phyloP scores from a whole-genome alignment of 2,329 filamentous ascomycete species.

The Ceratocystis harringtonii region DNA sequence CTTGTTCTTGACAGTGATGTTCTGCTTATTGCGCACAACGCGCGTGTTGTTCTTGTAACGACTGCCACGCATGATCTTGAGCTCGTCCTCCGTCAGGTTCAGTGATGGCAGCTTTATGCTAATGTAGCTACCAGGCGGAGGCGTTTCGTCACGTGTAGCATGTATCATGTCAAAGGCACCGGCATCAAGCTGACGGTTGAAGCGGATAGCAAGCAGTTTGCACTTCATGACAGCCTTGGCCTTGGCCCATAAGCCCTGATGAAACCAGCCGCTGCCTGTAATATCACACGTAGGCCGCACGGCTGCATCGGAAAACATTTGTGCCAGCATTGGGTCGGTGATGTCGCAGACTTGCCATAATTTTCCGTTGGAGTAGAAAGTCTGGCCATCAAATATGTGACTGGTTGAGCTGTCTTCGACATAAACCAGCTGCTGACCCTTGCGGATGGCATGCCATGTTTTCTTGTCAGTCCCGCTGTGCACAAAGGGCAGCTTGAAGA shows the following conservation, averaged over 20 bases:
- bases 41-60: conserved; percentile 20
- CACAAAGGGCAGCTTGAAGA: conserved; percentile 54
- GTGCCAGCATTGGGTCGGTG: conserved; percentile 56
- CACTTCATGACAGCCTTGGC: conserved; percentile 76
- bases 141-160: conserved; percentile 24
- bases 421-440: conserved; percentile 26
- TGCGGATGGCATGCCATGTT: conserved; percentile 19
- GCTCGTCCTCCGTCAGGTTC: conserved; percentile 27
- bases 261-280: conserved; percentile 65
- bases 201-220: conserved; percentile 58
- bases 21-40: conserved; percentile 21
- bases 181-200: conserved; percentile 36
- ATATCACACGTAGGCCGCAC: conserved; percentile 44
- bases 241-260: conserved; percentile 67
- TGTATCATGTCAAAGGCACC: conserved; percentile 33
- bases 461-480: conserved; percentile 25
- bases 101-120: conserved; percentile 28
- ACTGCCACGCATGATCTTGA: conserved; percentile 24
- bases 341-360: conserved; percentile 94
- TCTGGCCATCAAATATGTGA: conserved; percentile 72
- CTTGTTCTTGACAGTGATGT: conserved; percentile 19
- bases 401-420: conserved; percentile 32
- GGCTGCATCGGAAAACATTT: conserved; percentile 49
- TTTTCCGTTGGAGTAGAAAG: conserved; percentile 64
- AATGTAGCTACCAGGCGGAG: conserved; percentile 23